Evolutionary conservation across 2,329 filamentous ascomycete species (phyloP).

Genomic region (Colletotrichum sp.): DNA sequence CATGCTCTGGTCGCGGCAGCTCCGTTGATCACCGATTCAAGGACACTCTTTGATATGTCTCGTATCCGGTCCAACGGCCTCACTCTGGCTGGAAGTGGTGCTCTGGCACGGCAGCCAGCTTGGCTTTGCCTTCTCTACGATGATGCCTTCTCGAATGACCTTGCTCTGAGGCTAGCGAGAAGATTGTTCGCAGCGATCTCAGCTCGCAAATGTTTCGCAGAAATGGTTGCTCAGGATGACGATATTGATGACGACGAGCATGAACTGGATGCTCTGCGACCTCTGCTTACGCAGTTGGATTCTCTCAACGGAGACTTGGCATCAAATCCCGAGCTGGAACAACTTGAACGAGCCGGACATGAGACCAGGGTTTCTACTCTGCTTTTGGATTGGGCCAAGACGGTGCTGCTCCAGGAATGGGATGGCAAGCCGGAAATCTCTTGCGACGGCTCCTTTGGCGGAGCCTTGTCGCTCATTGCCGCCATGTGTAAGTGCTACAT

Average conservation of each 20-base stretch:
- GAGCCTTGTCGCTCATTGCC: slow-evolving; percentile 76
- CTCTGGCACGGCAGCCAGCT: slow-evolving; percentile 49
- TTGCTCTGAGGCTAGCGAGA: slow-evolving; percentile 63
- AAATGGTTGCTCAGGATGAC: slow-evolving; percentile 42
- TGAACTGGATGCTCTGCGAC: slow-evolving; percentile 49
- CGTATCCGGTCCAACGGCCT: slow-evolving; percentile 61
- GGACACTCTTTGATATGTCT: slow-evolving; percentile 63
- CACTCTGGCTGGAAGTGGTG: slow-evolving; percentile 50
- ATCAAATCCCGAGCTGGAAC: slow-evolving; percentile 52
- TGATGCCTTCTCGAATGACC: slow-evolving; percentile 66
- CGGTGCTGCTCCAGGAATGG: slow-evolving; percentile 81
- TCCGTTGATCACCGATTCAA: slow-evolving; percentile 53
- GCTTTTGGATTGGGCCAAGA: slow-evolving; percentile 74
- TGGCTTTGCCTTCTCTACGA: slow-evolving; percentile 64
- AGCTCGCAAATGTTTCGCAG: slow-evolving; percentile 55
- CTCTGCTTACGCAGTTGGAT: slow-evolving; percentile 59
- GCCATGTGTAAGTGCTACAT: slow-evolving; percentile 68
- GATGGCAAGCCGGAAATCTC: slow-evolving; percentile 74
- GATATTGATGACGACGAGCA: slow-evolving; percentile 32
- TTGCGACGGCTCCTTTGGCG: slow-evolving; percentile 74
- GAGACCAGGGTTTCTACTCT: slow-evolving; percentile 62
- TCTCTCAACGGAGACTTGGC: slow-evolving; percentile 50
- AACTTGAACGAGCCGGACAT: slow-evolving; percentile 57
- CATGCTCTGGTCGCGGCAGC: slow-evolving; percentile 66
- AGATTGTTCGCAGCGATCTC: slow-evolving; percentile 63